phyloP scores from a whole-genome alignment of 306 rosid genomes.

The Gleditsia sinensis region DNA sequence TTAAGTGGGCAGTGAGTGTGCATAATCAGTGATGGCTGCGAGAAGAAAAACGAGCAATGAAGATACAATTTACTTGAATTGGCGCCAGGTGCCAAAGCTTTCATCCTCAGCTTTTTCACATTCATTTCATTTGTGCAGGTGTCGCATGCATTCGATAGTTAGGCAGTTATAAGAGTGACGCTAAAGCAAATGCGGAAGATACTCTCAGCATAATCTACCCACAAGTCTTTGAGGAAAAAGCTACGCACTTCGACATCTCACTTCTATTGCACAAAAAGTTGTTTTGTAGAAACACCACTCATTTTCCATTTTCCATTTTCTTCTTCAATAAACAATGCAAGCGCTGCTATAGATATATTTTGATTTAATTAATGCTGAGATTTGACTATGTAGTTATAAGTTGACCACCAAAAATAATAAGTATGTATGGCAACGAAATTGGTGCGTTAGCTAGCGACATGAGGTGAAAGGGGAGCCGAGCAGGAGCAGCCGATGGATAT shows the following conservation, averaged over 20 bases:
- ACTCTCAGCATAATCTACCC: slow-evolving; percentile 10
- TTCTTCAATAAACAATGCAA: too few relatives aligned
- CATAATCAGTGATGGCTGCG: slow-evolving; percentile 29
- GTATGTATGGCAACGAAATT: not conserved
- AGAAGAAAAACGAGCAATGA: slow-evolving; percentile 15
- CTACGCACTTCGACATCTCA: slow-evolving; percentile 1
- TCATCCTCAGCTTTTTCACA: not conserved
- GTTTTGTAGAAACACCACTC: slow-evolving; percentile 1
- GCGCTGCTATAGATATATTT: too few relatives aligned
- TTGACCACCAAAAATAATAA: too few relatives aligned
- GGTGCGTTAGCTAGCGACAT: not conserved
- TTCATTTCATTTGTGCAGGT: slow-evolving; percentile 35
- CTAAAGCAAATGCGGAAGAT: slow-evolving; percentile 27
- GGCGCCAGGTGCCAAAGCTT: slow-evolving; percentile 18
- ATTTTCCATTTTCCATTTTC: not conserved
- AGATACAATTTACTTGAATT: slow-evolving; percentile 3
- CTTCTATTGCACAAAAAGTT: slow-evolving; percentile 14
- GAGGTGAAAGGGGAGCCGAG: slow-evolving; percentile 27
- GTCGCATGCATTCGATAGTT: slow-evolving; percentile 32
- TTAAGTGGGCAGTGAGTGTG: slow-evolving; percentile 8
- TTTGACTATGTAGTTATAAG: not conserved
- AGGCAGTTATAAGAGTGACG: slow-evolving; percentile 36
- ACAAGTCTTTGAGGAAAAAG: slow-evolving; percentile 27
- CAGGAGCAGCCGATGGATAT: not conserved
- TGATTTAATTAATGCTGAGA: not conserved